A percentile compares a stretch with the other conserved stretches of the same genome.
These are phyloP conservation scores for Phytophthora gonapodyides DNA, from an alignment of 352 stramenopile species.

Conservation along the genomic window DNA sequence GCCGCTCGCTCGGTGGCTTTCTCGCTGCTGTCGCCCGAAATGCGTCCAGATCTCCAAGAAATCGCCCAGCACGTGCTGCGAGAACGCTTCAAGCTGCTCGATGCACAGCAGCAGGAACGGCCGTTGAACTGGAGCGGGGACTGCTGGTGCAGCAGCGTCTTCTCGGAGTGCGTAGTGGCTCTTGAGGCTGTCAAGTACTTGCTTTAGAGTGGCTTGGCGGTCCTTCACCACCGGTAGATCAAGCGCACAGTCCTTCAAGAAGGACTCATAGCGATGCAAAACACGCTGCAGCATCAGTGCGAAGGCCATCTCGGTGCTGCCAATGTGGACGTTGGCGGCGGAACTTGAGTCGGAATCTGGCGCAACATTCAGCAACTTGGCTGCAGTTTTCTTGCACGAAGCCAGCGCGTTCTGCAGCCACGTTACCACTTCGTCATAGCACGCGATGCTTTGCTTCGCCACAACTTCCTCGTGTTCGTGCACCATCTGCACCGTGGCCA, in stretches of 20 bases:
- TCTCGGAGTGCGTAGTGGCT: constrained; percentile 37
- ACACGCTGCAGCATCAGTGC: constrained; percentile 57
- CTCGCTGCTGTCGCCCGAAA: constrained; percentile 37
- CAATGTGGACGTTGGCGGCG: constrained; percentile 23
- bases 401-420: constrained; percentile 57
- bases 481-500: constrained; percentile 14
- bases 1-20: background rate
- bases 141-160: constrained; percentile 12
- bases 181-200: constrained; percentile 36
- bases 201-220: constrained; percentile 25
- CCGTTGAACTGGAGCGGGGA: constrained; percentile 2
- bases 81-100: constrained; percentile 75
- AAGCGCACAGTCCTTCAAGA: constrained; percentile 26
- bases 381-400: constrained; percentile 24
- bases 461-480: constrained; percentile 27
- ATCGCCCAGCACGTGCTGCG: constrained; percentile 59
- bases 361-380: constrained; percentile 24
- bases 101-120: constrained; percentile 73
- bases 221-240: constrained; percentile 13
- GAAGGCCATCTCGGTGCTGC: constrained; percentile 52
- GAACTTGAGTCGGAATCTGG: background rate
- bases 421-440: constrained; percentile 42
- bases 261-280: constrained; percentile 32
- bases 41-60: constrained; percentile 79
- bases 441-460: constrained; percentile 35